Base-by-base conservation (phyloP, 208 protist species). In the Leishmania guyanensis region DNA sequence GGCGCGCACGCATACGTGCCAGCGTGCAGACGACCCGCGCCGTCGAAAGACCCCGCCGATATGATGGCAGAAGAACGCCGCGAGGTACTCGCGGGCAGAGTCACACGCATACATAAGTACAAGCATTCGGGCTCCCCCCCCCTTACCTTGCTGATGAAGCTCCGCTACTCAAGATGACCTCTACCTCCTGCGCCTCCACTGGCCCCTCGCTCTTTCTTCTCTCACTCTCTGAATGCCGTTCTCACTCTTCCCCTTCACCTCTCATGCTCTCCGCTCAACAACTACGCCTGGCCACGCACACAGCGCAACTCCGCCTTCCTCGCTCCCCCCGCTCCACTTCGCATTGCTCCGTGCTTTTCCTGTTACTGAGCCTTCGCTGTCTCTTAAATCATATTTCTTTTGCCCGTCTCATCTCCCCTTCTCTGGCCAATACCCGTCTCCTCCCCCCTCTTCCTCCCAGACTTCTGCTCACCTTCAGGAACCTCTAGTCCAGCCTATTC, bases 101-200 rank as follows among this genome's bases (percentile, higher is more conserved):
- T 22, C 16, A 46, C 65, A 70, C 14, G 33, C 54, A 62, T 70
- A n/a, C 66, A 76, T 46, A 72, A 60, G 48, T 68, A 60, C 64
- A 65, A 39, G 75, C 71, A 82, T 29, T 64, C 71, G 46, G 43
- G 60, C 22, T 12, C 51, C 16, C 22, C 22, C 14, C 22, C 58
- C 29, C 58, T n/a, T 62, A 62, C n/a, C 48, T 72, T 26, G 50
- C 68, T n/a, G 17, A 77, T 12, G 53, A 66, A 43, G n/a, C 17
- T 56, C 10, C 20, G 43, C 8, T 36, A 39, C 29, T 26, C 62
- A 39, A 39, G 62, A 39, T 39, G 26, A 8, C 3, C 29, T 68
- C 26, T 68, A 12, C 29, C 62, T 68, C 29, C 29, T 20, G 39
- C 29, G 29, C 29, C 62, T 68, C 62, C 14, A 68, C 62, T 39